A percentile compares a stretch with the other conserved stretches of the same genome.
Evolutionary conservation across 2,329 filamentous ascomycete genomes (phyloP).

Genomic region (Fusarium sp.): DNA sequence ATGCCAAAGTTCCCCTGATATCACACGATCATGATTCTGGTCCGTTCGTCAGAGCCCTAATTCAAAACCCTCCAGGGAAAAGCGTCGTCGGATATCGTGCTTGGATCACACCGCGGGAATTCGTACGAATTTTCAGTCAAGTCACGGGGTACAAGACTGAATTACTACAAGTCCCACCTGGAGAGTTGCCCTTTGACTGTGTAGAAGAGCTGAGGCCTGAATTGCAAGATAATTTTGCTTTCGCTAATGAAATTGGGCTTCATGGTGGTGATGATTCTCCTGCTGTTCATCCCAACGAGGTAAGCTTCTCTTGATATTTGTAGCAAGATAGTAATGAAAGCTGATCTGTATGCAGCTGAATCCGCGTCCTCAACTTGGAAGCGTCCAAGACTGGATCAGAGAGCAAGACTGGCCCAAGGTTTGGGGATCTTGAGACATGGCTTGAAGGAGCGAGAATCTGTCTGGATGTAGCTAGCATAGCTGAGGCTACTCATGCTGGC

Average conservation of each 20-base stretch:
- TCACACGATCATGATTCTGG: neutral
- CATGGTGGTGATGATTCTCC: neutral
- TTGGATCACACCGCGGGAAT: neutral
- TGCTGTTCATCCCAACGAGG: neutral
- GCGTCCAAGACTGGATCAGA: neutral
- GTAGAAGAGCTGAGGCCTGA: neutral
- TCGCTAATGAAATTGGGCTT: neutral
- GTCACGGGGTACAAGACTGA: neutral
- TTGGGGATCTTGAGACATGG: neutral
- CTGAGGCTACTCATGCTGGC: neutral
- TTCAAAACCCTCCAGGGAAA: neutral
- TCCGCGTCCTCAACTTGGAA: neutral
- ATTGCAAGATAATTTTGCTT: neutral
- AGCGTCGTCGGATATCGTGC: neutral
- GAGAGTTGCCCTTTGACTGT: neutral
- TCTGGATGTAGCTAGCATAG: neutral
- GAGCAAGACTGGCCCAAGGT: neutral
- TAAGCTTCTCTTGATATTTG: neutral
- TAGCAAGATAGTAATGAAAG: neutral
- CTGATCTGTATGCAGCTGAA: neutral
- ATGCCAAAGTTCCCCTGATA: conserved; percentile 2
- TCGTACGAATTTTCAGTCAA: neutral
- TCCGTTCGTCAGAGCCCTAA: neutral
- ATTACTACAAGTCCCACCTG: neutral
- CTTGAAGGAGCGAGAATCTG: neutral